Conservation (phyloP, 2,329 filamentous ascomycete genomes). For the Sporothrix mexicana region DNA sequence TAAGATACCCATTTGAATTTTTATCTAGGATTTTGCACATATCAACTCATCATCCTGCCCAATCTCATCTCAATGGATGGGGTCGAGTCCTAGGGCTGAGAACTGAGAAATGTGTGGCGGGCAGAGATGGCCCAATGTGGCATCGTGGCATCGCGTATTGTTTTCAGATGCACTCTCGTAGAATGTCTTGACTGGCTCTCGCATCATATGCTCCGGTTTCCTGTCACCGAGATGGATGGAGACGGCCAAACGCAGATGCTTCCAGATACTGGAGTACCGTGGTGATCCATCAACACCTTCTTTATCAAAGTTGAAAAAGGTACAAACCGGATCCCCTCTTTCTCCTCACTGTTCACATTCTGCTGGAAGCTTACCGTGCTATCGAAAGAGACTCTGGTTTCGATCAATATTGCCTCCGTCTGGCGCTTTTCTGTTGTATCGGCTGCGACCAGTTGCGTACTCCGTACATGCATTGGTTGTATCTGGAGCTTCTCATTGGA, state of each 20-base stretch:
- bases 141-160: constrained; percentile 4
- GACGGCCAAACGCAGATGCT: no score
- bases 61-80: neutral
- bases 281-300: no score
- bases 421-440: neutral
- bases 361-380: no score
- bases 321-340: no score
- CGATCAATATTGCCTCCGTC: neutral
- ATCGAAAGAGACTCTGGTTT: no score
- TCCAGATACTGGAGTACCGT: no score
- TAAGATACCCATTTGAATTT: neutral
- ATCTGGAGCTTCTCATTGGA: neutral
- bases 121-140: constrained; percentile 1
- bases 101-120: neutral
- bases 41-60: neutral
- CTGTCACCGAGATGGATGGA: no score
- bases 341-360: no score
- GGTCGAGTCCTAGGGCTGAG: neutral
- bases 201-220: neutral
- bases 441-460: neutral
- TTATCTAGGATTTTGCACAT: neutral
- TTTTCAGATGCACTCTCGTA: neutral
- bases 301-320: no score
- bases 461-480: neutral
- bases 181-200: neutral